phyloP scores from a whole-genome alignment of 2,329 filamentous ascomycete genomes.

The Aureobasidium leucospermi region DNA sequence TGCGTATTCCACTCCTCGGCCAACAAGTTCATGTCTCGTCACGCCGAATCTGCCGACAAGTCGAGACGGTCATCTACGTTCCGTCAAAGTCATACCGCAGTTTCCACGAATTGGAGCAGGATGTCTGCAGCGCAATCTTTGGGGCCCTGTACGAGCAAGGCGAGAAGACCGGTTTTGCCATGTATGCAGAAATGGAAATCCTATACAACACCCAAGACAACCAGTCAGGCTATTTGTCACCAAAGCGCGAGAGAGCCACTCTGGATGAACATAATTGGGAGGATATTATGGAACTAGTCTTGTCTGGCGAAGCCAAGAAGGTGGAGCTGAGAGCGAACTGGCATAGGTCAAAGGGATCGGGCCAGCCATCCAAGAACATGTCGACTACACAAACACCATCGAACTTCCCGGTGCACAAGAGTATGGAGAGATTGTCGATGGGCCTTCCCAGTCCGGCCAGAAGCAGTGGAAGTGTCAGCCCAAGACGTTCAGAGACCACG shows the following conservation, averaged over 20 bases:
- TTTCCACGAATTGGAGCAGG: not conserved
- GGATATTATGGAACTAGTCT: not conserved
- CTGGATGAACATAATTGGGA: constrained; percentile 6
- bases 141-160: constrained; percentile 4
- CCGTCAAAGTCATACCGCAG: constrained; percentile 1
- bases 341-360: not conserved
- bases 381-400: constrained; percentile 2
- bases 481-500: constrained; percentile 3
- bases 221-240: not conserved
- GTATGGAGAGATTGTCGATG: not conserved
- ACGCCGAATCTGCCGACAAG: not conserved
- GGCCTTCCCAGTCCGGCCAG: not conserved
- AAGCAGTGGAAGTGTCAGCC: not conserved
- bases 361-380: not conserved
- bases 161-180: not conserved
- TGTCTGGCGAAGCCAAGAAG: not conserved
- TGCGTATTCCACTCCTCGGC: not conserved
- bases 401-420: not conserved
- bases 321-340: not conserved
- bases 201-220: not conserved
- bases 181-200: constrained; percentile 2
- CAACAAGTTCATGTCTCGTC: not conserved
- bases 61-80: not conserved
- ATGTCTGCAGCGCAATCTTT: constrained; percentile 8
- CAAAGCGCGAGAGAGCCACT: not conserved